phyloP scores from a whole-genome alignment of 2,329 filamentous ascomycete species.

The Fusarium sublunatum region DNA sequence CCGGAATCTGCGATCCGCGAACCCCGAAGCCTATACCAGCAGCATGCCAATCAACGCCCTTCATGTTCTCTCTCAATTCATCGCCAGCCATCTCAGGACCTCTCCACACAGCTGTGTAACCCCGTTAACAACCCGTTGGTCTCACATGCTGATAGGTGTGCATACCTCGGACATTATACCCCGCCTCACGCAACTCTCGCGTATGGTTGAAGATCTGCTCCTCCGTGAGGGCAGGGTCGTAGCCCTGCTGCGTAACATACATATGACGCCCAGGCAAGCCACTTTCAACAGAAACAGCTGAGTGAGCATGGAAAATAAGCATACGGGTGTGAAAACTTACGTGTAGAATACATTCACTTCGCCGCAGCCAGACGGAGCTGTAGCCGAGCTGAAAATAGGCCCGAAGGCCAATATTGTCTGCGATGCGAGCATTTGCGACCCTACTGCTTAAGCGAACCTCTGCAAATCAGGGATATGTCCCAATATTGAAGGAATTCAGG shows the following conservation, averaged over 20 bases:
- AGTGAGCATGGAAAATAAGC: accelerated
- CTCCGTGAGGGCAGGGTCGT: not conserved
- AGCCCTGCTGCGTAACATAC: slow-evolving; percentile 16
- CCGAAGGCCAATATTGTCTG: slow-evolving; percentile 1
- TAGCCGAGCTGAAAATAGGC: not conserved
- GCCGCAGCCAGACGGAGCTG: not conserved
- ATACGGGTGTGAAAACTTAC: not conserved
- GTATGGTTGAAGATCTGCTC: slow-evolving; percentile 24
- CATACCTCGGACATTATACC: slow-evolving; percentile 11
- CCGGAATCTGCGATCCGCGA: slow-evolving; percentile 3
- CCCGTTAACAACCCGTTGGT: accelerated
- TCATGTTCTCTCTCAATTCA: not conserved
- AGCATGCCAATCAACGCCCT: slow-evolving; percentile 5
- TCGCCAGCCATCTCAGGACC: not conserved
- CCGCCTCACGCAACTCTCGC: slow-evolving; percentile 1
- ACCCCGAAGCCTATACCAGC: slow-evolving; percentile 16
- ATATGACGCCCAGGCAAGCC: slow-evolving; percentile 6
- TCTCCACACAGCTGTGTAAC: slow-evolving; percentile 1
- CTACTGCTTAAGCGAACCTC: not conserved
- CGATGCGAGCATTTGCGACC: not conserved
- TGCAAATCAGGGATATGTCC: not conserved
- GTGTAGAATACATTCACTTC: slow-evolving; percentile 22
- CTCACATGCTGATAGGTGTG: accelerated
- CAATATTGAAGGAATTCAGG: not conserved
- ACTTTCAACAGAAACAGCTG: not conserved